phyloP scores from a whole-genome alignment of 2,329 filamentous ascomycete genomes.

The Botrytis hyacinthi region DNA sequence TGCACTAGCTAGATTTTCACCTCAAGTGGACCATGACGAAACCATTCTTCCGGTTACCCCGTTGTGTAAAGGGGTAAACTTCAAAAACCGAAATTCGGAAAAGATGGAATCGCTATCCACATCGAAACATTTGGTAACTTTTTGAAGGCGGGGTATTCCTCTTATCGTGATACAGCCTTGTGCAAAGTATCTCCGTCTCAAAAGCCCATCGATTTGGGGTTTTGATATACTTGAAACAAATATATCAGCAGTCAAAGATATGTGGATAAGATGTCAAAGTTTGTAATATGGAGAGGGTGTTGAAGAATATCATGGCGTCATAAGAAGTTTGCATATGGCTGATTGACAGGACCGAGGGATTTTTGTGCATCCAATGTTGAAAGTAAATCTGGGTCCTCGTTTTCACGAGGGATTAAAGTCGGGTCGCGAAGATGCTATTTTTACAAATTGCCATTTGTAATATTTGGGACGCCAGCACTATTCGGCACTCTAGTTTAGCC shows the following conservation, averaged over 20 bases:
- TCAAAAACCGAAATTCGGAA: background rate
- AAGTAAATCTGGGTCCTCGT: background rate
- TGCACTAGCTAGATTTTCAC: background rate
- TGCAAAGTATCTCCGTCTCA: background rate
- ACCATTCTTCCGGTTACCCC: background rate
- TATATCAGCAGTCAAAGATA: background rate
- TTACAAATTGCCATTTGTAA: background rate
- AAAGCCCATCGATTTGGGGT: background rate
- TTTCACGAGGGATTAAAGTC: background rate
- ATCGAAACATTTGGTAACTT: background rate
- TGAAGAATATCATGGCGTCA: background rate
- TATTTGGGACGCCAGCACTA: background rate
- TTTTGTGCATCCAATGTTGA: background rate
- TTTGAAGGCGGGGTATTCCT: background rate
- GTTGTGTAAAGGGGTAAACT: background rate
- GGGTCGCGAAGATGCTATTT: background rate
- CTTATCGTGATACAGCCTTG: background rate
- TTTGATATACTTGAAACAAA: background rate
- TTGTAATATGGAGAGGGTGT: background rate
- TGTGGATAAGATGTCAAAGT: background rate
- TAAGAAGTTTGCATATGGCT: background rate
- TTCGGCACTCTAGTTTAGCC: background rate
- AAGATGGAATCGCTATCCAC: background rate
- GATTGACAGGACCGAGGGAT: background rate
- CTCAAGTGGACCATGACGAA: slow-evolving; percentile 1